Evolutionary conservation across 2,329 filamentous ascomycete species (phyloP), one percentile per base, ranked within the genome.

Genomic region (Aspergillus quadrilineatus): DNA sequence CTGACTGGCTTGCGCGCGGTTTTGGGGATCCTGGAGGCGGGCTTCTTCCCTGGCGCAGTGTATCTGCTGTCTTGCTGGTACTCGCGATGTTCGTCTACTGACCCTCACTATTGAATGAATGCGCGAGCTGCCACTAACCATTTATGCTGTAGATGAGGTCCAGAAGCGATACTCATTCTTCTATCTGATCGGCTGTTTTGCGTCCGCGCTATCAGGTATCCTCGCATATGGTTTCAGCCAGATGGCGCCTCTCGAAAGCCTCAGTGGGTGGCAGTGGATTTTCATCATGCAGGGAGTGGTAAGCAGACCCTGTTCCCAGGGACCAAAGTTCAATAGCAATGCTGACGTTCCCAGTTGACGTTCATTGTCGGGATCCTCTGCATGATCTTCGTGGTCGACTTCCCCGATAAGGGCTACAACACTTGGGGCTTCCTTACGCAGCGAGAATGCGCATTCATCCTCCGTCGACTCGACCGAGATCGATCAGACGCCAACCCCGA

Each of bases 1-100:
- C 56, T 71, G 52, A 52, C 63, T 6, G 67, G 53, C 1, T 48
- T 65, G 22, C 67, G 67, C 17, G 56, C 65, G 5, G 50, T 70
- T 4, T 57, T 70, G 2, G 69, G 66, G 36, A 34, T 65, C 12
- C 37, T 70, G 12, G 68, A 70, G 55, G 36, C 70, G 36, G 77
- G 87, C 0, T 89, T 87, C 73, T 90, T 90, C 71, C 87, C 87
- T 0, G 83, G 83, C 49, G 86, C 83, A 47, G 85, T 89, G 0
- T 90, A 89, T 66, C 75, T 90, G 4, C 80, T 91, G n/a, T 87
- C 83, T 57, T 89, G 85, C 34, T 91, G 87, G 87, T 89, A 89
- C 66, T 86, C 85, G 0, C 62, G 72, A 57, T 71, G 67, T 70
- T 46, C 58, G 66, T 61, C 7, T 9, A 8, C 12, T 10, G 7